Base-by-base conservation (phyloP, 768 basidiomycete genomes). In the Ephemerocybe angulata region DNA sequence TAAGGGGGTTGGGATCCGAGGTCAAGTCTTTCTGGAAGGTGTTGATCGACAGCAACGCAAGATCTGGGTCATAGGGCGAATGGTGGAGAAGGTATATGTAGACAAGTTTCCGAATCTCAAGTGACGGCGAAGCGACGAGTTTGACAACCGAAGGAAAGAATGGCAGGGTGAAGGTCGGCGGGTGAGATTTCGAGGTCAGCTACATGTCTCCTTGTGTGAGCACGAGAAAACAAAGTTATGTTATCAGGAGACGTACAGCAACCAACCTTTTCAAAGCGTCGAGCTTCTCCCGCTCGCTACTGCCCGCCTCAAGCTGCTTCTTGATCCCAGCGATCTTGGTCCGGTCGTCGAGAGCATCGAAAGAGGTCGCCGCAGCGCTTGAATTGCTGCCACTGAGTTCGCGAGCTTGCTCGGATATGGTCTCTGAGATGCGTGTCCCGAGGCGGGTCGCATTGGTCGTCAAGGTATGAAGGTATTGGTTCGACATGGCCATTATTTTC, bases 81-180 rank as follows among this genome's bases (percentile, higher is more conserved):
- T 97, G 95, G 56, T 93, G 87, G 42, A 98, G 76, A 60, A 99
- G 86, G 74, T 96, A 99, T 60, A 98, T 96, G 70, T 98, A 98
- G 35, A 98, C 93, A 50, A 99, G 85, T 72, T 98, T 98, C 56
- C 96, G 86, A 63, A 96, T 88, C 70, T 97, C 93, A 47, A 98
- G 84, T 65, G 92, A 91, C 53, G 85, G 84, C 2, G 93, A 90
- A 1, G 93, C 93, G 37, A 98, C 96, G 63, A 95, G 95, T 76
- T 95, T 98, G 63, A 98, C 94, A 25, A 99, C 97, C 65, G 90
- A 90, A 4, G 97, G 90, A 65, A 98, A 98, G 80, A 93, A 95
- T 57, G 54, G 47, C 13, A 55, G 37, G 2, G 54, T 87, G 83
- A 24, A 97, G 91, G 60, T 93, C 88, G 88, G 59, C 95, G 92